Conservation (phyloP, 768 basidiomycete genomes). For the Suillus discolor region DNA sequence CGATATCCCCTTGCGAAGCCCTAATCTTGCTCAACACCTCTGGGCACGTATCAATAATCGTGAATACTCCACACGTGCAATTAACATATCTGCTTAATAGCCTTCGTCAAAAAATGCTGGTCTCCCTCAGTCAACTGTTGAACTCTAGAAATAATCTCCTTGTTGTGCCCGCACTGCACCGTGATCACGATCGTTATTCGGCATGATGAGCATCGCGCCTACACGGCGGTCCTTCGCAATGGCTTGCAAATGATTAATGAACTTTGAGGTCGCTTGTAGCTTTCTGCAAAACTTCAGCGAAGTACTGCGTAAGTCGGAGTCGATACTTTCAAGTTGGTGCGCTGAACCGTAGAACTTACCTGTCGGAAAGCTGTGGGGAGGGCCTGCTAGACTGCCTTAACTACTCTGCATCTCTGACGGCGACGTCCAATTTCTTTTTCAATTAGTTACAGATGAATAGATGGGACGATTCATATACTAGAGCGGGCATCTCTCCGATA, state of each 20-base stretch:
- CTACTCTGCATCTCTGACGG: slow-evolving; percentile 71
- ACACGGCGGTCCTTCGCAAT: slow-evolving; percentile 78
- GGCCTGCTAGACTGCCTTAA: slow-evolving; percentile 67
- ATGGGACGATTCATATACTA: slow-evolving; percentile 57
- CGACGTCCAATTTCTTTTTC: slow-evolving; percentile 11
- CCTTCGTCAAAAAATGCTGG: slow-evolving; percentile 90
- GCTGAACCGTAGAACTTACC: slow-evolving; percentile 88
- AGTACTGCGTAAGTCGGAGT: slow-evolving; percentile 88
- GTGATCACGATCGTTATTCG: slow-evolving; percentile 82
- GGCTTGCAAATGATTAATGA: slow-evolving; percentile 83
- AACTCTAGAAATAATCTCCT: slow-evolving; percentile 87
- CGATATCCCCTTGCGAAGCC: slow-evolving; percentile 29
- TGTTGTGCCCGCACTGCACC: slow-evolving; percentile 87
- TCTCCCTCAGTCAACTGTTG: slow-evolving; percentile 80
- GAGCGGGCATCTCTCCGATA: slow-evolving; percentile 26
- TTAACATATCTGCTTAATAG: slow-evolving; percentile 83
- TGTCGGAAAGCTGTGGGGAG: slow-evolving; percentile 69
- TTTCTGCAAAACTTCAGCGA: slow-evolving; percentile 80
- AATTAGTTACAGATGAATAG: background rate
- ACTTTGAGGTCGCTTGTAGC: slow-evolving; percentile 79
- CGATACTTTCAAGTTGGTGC: slow-evolving; percentile 72
- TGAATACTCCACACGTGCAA: background rate
- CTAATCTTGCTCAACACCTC: slow-evolving; percentile 81
- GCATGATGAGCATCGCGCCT: slow-evolving; percentile 67
- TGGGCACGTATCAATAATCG: slow-evolving; percentile 7